Conservation (phyloP, 306 rosid genomes). For the Gynostemma pentaphyllum region DNA sequence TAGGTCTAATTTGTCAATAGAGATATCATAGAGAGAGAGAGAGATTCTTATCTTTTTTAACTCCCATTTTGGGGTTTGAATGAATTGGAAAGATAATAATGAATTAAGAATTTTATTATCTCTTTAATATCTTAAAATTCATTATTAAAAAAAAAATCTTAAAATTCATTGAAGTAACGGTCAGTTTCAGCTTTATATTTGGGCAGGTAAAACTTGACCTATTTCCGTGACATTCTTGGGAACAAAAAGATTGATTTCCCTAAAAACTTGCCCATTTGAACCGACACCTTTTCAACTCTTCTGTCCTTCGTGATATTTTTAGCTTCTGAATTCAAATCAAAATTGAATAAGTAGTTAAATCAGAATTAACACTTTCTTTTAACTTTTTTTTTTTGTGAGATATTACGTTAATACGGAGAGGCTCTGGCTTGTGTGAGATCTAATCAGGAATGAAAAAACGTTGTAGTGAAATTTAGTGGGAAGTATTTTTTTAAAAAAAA, state of each 20-base stretch:
- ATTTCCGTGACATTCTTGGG: too few species aligned
- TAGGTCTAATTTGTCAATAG: neutral
- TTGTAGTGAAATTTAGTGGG: too few species aligned
- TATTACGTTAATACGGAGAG: neutral
- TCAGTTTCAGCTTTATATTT: neutral
- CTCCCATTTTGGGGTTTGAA: neutral
- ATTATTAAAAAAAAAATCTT: neutral
- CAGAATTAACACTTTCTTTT: neutral
- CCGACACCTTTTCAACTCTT: neutral
- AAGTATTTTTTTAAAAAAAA: too few species aligned
- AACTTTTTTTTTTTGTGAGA: too few species aligned
- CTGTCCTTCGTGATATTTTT: neutral
- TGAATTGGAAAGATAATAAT: neutral
- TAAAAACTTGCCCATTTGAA: neutral
- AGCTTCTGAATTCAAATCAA: neutral
- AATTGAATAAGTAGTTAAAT: neutral
- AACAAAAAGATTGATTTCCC: neutral
- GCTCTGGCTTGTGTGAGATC: too few species aligned
- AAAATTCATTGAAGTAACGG: constrained; percentile 2
- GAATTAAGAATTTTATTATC: neutral
- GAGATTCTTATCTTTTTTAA: neutral
- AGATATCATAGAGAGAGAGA: neutral
- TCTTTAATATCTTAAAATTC: too few species aligned
- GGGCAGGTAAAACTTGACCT: neutral
- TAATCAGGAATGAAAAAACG: too few species aligned